Evolutionary conservation across 2,329 filamentous ascomycete genomes (phyloP).

Genomic region (Talaromyces pinophilus): DNA sequence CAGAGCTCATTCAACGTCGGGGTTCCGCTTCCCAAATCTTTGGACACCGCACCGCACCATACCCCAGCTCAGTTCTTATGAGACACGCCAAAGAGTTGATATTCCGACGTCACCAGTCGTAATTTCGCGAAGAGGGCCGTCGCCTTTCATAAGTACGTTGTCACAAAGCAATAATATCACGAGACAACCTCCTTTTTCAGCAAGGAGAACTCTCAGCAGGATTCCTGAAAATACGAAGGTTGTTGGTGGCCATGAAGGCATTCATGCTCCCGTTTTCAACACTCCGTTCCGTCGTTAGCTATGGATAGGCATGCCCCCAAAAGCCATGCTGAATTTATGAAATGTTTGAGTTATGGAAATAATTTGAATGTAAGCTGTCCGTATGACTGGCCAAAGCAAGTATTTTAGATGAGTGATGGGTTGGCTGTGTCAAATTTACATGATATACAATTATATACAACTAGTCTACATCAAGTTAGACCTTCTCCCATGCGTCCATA

Average conservation of each 20-base stretch:
- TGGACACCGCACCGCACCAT: conserved; percentile 11
- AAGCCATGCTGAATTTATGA: not conserved
- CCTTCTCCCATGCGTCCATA: not conserved
- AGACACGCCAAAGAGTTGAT: not conserved
- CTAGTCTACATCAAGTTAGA: not conserved
- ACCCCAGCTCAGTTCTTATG: not conserved
- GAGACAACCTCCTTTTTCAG: not conserved
- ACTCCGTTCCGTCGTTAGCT: conserved; percentile 16
- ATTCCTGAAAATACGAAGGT: not conserved
- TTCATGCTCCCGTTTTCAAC: conserved; percentile 10
- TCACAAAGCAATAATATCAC: not conserved
- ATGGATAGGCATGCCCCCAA: not conserved
- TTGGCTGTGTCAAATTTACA: not conserved
- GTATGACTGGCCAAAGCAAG: not conserved
- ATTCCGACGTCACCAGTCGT: not conserved
- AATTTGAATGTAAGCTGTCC: not conserved
- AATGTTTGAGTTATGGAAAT: not conserved
- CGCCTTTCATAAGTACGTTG: not conserved
- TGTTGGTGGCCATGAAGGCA: not conserved
- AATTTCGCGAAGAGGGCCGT: not conserved
- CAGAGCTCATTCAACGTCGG: not conserved
- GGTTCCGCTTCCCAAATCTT: conserved; percentile 10
- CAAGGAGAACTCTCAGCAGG: not conserved
- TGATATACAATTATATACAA: not conserved
- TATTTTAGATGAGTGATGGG: not conserved